phyloP scores from a whole-genome alignment of 495 filamentous ascomycete species.

The Talaromyces trachyspermus region DNA sequence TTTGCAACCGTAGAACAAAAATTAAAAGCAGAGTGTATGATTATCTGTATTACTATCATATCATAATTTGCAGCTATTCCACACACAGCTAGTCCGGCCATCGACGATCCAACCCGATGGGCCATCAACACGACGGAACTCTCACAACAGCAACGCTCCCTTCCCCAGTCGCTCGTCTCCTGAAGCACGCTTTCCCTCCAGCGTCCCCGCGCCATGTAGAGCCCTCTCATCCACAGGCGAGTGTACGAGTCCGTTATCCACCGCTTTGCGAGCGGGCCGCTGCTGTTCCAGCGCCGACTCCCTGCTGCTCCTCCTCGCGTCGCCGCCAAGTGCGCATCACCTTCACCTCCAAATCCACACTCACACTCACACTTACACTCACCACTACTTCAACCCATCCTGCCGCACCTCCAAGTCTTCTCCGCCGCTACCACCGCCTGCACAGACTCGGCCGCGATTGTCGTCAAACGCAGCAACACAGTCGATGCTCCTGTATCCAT shows the following conservation, averaged over 20 bases:
- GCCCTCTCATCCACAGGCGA: neutral
- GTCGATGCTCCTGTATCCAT: slow-evolving; percentile 23
- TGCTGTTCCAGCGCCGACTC: too few species aligned
- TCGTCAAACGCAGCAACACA: neutral
- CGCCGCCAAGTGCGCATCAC: slow-evolving; percentile 3
- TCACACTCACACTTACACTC: neutral
- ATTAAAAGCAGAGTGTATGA: too few species aligned
- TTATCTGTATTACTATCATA: too few species aligned
- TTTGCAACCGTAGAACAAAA: too few species aligned
- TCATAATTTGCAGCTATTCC: too few species aligned
- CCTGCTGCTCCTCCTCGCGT: slow-evolving; percentile 6
- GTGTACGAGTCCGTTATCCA: slow-evolving; percentile 2
- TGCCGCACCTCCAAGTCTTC: neutral
- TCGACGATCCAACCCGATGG: too few species aligned
- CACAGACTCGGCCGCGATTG: neutral
- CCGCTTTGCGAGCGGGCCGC: neutral
- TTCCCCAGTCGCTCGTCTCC: slow-evolving; percentile 1
- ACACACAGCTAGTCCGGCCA: too few species aligned
- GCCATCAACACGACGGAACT: too few species aligned
- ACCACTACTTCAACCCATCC: neutral
- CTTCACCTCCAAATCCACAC: neutral
- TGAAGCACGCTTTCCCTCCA: neutral
- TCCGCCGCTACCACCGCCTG: neutral
- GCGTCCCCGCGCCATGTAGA: slow-evolving; percentile 2
- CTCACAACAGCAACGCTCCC: neutral